Conservation (phyloP, 2,329 filamentous ascomycete species). For the Apiospora kogelbergensis region DNA sequence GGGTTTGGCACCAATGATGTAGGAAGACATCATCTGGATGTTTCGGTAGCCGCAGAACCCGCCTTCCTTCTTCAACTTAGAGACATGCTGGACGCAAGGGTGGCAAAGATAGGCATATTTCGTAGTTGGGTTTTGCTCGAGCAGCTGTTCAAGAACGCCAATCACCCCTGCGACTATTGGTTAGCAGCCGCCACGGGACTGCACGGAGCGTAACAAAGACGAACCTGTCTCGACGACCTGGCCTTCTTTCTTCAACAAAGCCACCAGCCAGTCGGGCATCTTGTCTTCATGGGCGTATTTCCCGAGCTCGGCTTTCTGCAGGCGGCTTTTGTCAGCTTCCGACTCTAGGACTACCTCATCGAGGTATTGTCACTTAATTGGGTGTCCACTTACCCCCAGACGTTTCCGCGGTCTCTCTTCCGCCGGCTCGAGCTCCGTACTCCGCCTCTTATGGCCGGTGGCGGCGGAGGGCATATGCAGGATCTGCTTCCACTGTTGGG, state of each 20-base stretch:
- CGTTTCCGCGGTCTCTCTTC: conserved; percentile 19
- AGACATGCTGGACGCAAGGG: conserved; percentile 72
- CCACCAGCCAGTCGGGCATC: conserved; percentile 71
- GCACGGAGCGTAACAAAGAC: conserved; percentile 15
- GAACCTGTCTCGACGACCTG: conserved; percentile 54
- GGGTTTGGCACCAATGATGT: conserved; percentile 61
- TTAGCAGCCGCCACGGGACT: background rate
- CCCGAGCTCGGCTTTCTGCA: conserved; percentile 63
- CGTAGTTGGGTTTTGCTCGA: conserved; percentile 64
- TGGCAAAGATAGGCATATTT: conserved; percentile 79
- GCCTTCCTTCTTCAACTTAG: conserved; percentile 77
- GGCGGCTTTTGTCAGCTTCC: conserved; percentile 9
- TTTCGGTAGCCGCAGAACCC: conserved; percentile 95
- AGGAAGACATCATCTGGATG: conserved; percentile 87
- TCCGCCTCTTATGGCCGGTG: conserved; percentile 4
- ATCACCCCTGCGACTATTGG: conserved; percentile 50
- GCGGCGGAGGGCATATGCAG: conserved; percentile 27
- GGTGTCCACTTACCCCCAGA: conserved; percentile 32
- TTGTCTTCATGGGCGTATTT: conserved; percentile 70
- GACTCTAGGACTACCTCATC: background rate
- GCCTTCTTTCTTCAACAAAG: conserved; percentile 60
- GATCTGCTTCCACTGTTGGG: conserved; percentile 28
- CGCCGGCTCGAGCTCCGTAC: background rate
- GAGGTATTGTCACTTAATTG: background rate
- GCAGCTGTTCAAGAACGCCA: conserved; percentile 60